A percentile compares a stretch with the other conserved stretches of the same genome.
Evolutionary conservation across 73 alveolate genomes (phyloP).

Genomic region (Effrenium voratum): DNA sequence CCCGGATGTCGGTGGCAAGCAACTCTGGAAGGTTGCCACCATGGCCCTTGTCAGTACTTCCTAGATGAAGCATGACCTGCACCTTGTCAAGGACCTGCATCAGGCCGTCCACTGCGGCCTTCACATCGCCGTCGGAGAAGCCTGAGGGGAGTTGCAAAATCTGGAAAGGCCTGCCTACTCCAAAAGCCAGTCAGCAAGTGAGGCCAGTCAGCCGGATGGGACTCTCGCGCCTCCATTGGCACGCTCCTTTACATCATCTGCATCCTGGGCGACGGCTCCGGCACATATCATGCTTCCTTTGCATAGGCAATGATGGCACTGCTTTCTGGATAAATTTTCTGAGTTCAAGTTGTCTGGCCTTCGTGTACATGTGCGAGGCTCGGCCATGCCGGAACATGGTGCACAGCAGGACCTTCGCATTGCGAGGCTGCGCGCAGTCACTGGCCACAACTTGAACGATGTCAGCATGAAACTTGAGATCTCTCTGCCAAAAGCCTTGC

Average conservation of each 20-base stretch:
- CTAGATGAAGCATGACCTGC: slow-evolving; percentile 21
- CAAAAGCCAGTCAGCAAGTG: not conserved
- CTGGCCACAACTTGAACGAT: not conserved
- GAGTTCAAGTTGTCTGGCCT: not conserved
- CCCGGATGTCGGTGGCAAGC: not conserved
- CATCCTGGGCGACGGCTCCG: not conserved
- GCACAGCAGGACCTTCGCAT: slow-evolving; percentile 50
- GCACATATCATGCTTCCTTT: not conserved
- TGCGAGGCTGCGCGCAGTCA: not conserved
- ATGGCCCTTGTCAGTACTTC: not conserved
- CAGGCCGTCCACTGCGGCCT: slow-evolving; percentile 37
- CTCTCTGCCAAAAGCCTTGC: not conserved
- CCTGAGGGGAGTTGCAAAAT: not conserved
- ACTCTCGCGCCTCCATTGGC: slow-evolving; percentile 58
- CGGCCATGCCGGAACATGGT: slow-evolving; percentile 75
- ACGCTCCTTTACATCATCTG: slow-evolving; percentile 41
- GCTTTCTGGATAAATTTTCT: not conserved
- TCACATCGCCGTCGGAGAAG: slow-evolving; percentile 57
- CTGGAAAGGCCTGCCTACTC: not conserved
- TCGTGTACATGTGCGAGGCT: slow-evolving; percentile 34
- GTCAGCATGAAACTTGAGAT: not conserved
- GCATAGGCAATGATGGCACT: not conserved
- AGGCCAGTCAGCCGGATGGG: not conserved
- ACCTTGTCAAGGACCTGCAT: slow-evolving; percentile 81
- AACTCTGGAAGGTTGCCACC: not conserved